phyloP scores from a whole-genome alignment of 192 early-diverging fungal species.

The Umbelopsis vinacea region DNA sequence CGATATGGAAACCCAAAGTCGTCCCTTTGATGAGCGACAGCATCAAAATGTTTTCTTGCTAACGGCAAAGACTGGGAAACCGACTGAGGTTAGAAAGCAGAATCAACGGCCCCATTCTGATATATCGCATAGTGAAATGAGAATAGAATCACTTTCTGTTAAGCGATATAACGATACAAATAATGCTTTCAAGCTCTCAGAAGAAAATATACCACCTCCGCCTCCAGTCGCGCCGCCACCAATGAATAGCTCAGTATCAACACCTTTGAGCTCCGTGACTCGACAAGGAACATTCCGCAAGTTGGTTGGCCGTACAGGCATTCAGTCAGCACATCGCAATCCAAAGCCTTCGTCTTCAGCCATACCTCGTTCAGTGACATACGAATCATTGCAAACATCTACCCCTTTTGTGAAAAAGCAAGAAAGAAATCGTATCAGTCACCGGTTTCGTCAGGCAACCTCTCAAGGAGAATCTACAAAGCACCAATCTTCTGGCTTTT shows the following conservation, averaged over 20 bases:
- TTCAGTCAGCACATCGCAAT: neutral
- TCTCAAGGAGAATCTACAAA: neutral
- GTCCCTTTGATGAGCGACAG: neutral
- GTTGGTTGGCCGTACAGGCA: neutral
- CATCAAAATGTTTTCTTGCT: neutral
- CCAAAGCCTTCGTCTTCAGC: neutral
- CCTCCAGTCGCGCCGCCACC: neutral
- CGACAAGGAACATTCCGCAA: neutral
- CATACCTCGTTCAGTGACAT: slow-evolving; percentile 3
- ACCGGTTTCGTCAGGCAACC: neutral
- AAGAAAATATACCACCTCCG: neutral
- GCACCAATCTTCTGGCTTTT: neutral
- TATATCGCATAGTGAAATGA: neutral
- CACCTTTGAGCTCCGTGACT: neutral
- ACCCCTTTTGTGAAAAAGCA: neutral
- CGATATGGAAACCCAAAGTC: neutral
- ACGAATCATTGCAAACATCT: slow-evolving; percentile 5
- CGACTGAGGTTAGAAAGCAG: neutral
- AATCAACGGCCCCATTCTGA: neutral
- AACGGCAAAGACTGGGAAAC: neutral
- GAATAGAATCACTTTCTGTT: neutral
- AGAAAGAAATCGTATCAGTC: slow-evolving; percentile 10
- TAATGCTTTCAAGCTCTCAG: too few relatives aligned
- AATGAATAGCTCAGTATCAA: neutral
- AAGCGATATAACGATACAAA: neutral